Evolutionary conservation across 306 rosid species (phyloP), one percentile per base, ranked within the genome.

Genomic region (Ziziphus jujuba): DNA sequence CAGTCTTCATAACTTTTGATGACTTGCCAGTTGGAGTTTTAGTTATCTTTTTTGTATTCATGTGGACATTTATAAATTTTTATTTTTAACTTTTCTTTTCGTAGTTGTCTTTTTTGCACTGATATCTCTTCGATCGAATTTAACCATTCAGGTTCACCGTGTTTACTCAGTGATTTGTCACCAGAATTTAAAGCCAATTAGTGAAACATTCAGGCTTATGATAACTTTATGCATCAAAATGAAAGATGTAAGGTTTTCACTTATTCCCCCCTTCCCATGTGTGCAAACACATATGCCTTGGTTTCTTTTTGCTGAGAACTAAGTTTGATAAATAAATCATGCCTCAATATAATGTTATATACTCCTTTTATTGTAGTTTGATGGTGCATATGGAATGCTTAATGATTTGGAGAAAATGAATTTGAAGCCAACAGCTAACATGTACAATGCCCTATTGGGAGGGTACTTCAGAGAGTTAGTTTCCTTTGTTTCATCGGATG

Each of bases 401-500:
- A 61, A 57, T 57, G 90, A 84, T 69, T 69, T 82, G 49, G 65
- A 80, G 72, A 70, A 83, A 77, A 72, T 75, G 84, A 72, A 79
- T 67, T 31, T 86, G 76, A 74, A 45, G 49, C 84, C 90, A 49
- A 80, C 85, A 0, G 1, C 81, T 14, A 14, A 21, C 80, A 86
- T 90, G 90, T 93, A 84, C 85, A 90, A 93, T 77, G 77, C 88
- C 66, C n/a, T n/a, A n/a, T n/a, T n/a, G n/a, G n/a, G n/a, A n/a
- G n/a, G n/a, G n/a, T n/a, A n/a, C n/a, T n/a, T n/a, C n/a, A n/a
- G n/a, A n/a, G n/a, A n/a, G n/a, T n/a, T n/a, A n/a, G n/a, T n/a
- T n/a, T n/a, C n/a, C n/a, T n/a, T n/a, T n/a, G n/a, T n/a, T n/a
- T n/a, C n/a, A n/a, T n/a, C n/a, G n/a, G n/a, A n/a, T n/a, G n/a